Evolutionary conservation across 768 basidiomycete species (phyloP), one percentile per base, ranked within the genome.

Genomic region (Termitomyces sp.): DNA sequence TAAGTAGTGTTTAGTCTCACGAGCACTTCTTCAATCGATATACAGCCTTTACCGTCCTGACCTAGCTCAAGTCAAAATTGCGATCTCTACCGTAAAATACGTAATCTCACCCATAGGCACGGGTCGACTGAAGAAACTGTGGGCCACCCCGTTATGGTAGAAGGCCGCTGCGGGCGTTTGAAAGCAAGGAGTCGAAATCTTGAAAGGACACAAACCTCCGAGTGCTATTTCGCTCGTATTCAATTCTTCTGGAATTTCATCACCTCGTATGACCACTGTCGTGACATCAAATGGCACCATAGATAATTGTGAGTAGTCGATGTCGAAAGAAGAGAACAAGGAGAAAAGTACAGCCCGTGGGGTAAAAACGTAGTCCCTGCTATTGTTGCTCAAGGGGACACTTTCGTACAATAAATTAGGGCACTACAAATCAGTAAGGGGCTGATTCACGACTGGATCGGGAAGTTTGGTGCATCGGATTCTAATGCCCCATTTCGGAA

Each of bases 401-500:
- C 70, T 72, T 39, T 31, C 1, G 16, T 37, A 15, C 44, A 22
- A 6, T 24, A 10, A 51, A 20, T 6, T 2, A 29, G 3, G 51
- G 7, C 15, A 10, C 16, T 1, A n/a, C 7, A 51, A 4, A 13
- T 36, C 6, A 31, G 28, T 34, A 18, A 10, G n/a, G 41, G 28
- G 59, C 71, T 34, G 66, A 44, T 73, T 72, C 4, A 55, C 56
- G 3, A 61, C 39, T 2, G 64, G 59, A 42, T 73, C 64, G 5
- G 73, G 65, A 16, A 76, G 62, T 41, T 70, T 72, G 16, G 61
- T 56, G 58, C 76, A 78, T 37, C 68, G 70, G 4, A 72, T 73
- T 20, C 76, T 65, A 20, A 74, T 68, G 0, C 77, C 77, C 77
- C 77, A 77, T 55, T 71, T 65, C 18, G 76, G 72, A 58, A 72